A percentile compares a stretch with the other conserved stretches of the same genome.
Conservation (phyloP, 257 asterid species). For the Buddleja alternifolia region DNA sequence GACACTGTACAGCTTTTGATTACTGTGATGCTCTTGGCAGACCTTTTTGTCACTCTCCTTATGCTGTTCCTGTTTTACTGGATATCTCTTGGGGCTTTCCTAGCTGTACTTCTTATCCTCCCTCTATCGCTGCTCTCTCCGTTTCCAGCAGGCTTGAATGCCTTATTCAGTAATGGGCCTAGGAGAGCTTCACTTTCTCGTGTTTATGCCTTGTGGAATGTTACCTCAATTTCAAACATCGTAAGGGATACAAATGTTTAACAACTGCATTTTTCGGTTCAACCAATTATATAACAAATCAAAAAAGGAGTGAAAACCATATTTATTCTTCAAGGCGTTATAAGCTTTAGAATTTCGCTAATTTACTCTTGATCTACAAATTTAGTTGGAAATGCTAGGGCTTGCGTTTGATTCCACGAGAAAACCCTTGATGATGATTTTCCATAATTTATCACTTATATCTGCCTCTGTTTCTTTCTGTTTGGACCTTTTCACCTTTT, state of each 20-base stretch:
- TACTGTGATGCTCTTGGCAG: conserved; percentile 83
- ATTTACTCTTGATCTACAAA: background rate
- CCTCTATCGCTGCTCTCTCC: conserved; percentile 96
- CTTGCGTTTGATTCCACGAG: background rate
- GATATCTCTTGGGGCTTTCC: conserved; percentile 91
- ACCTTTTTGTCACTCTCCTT: conserved; percentile 80
- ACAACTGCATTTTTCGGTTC: conserved; percentile 18
- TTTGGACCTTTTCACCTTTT: background rate
- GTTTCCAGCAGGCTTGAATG: conserved; percentile 93
- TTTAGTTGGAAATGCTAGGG: background rate
- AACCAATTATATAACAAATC: background rate
- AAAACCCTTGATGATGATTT: background rate
- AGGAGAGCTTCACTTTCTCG: conserved; percentile 92
- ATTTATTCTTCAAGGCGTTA: background rate
- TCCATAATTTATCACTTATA: background rate
- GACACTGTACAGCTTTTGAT: conserved; percentile 87
- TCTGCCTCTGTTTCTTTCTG: background rate
- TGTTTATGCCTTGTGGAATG: conserved; percentile 89
- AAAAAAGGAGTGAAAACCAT: background rate
- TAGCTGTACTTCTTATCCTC: conserved; percentile 88
- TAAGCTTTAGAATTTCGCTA: conserved; percentile 15
- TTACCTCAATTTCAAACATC: conserved; percentile 76
- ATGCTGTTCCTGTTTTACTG: conserved; percentile 81
- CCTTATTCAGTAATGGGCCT: conserved; percentile 86
- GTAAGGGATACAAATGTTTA: conserved; percentile 51